A percentile compares a stretch with the other conserved stretches of the same genome.
phyloP scores from a whole-genome alignment of 2,329 filamentous ascomycete species.

The Fusarium sp. region DNA sequence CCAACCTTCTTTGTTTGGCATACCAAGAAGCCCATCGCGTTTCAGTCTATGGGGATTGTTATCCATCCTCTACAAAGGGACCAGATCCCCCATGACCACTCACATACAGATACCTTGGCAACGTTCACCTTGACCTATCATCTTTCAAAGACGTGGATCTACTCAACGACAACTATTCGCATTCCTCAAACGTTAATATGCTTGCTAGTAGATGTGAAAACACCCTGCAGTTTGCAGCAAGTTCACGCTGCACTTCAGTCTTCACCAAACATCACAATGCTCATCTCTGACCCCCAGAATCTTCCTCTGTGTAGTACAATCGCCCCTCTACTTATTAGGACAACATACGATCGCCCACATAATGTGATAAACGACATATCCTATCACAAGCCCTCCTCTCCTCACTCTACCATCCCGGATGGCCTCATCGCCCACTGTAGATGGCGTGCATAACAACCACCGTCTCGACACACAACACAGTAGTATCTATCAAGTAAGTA shows the following conservation, averaged over 20 bases:
- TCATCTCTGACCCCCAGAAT: neutral
- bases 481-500: conserved; percentile 33
- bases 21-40: conserved; percentile 22
- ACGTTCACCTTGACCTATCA: conserved; percentile 11
- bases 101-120: conserved; percentile 1
- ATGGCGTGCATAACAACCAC: conserved; percentile 1
- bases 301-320: neutral
- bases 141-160: conserved; percentile 36
- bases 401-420: conserved; percentile 4
- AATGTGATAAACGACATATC: conserved; percentile 3
- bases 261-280: conserved; percentile 1
- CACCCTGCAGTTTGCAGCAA: conserved; percentile 4
- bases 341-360: conserved; percentile 6
- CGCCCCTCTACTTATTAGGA: neutral
- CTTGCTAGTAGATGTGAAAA: conserved; percentile 1
- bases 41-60: neutral
- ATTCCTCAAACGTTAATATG: conserved; percentile 12
- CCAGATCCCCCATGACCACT: conserved; percentile 10
- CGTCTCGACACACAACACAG: neutral
- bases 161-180: conserved; percentile 25
- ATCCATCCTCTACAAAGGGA: neutral
- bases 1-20: conserved; percentile 23
- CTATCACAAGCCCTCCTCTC: neutral
- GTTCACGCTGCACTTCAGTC: conserved; percentile 1
- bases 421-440: conserved; percentile 16